phyloP scores from a whole-genome alignment of 495 filamentous ascomycete genomes.

The Massariosphaeria phaeospora region DNA sequence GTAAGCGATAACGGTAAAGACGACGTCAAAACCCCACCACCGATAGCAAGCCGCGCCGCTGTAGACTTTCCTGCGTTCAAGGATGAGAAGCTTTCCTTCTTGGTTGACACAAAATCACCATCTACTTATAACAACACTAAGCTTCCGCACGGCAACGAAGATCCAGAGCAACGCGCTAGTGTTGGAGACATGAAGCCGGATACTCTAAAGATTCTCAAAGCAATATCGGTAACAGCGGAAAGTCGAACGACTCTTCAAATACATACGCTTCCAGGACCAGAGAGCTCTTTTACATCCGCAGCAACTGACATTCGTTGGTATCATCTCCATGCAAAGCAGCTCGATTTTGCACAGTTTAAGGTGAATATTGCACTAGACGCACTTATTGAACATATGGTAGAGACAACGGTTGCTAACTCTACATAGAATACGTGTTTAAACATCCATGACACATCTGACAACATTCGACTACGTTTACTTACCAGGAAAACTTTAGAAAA shows the following conservation, averaged over 20 bases:
- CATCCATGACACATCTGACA: slow-evolving; percentile 1
- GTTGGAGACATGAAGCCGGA: slow-evolving; percentile 12
- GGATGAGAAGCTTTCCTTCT: slow-evolving; percentile 17
- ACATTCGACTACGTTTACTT: not conserved
- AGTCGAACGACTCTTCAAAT: slow-evolving; percentile 10
- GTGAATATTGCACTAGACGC: not conserved
- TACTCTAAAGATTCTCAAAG: slow-evolving; percentile 13
- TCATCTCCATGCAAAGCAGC: slow-evolving; percentile 8
- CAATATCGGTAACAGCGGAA: slow-evolving; percentile 6
- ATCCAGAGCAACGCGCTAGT: not conserved
- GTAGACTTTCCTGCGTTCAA: not conserved
- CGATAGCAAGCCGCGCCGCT: not conserved
- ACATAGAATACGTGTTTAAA: slow-evolving; percentile 8
- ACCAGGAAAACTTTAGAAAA: slow-evolving; percentile 11
- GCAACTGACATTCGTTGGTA: slow-evolving; percentile 10
- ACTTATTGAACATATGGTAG: not conserved
- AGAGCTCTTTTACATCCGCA: not conserved
- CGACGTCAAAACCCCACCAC: not conserved
- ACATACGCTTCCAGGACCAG: slow-evolving; percentile 13
- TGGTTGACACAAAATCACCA: not conserved
- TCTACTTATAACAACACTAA: not conserved
- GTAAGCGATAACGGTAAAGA: not conserved
- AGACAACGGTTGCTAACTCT: not conserved
- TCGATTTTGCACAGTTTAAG: slow-evolving; percentile 25
- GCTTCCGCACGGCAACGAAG: not conserved